Conservation (phyloP, 129 eudicot genomes). For the Lactuca sativa region DNA sequence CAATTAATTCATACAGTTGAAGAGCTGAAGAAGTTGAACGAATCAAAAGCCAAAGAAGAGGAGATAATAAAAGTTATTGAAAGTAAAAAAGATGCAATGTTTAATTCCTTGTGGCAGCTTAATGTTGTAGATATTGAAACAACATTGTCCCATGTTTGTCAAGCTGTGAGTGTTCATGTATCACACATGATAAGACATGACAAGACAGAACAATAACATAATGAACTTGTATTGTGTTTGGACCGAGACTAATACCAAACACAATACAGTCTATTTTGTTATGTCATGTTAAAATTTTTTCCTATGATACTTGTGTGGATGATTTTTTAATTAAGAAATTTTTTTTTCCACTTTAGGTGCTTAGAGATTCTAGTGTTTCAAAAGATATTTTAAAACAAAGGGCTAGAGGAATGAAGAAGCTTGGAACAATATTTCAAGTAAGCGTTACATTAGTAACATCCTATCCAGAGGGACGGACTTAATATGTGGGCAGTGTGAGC, state of each 20-base stretch:
- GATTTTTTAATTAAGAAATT: too few relatives aligned
- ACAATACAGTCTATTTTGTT: background rate
- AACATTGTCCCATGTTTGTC: conserved; percentile 77
- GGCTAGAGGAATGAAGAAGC: conserved; percentile 69
- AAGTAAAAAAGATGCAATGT: conserved; percentile 74
- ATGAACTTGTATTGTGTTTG: too few relatives aligned
- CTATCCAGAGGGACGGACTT: too few relatives aligned
- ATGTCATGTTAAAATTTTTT: too few relatives aligned
- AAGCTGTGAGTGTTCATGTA: conserved; percentile 61
- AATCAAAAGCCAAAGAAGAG: conserved; percentile 67
- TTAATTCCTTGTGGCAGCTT: conserved; percentile 84
- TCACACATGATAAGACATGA: background rate
- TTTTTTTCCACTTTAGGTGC: conserved; percentile 46
- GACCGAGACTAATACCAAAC: too few relatives aligned
- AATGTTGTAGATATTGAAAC: conserved; percentile 86
- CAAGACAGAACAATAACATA: too few relatives aligned
- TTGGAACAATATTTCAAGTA: conserved; percentile 77
- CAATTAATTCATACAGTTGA: conserved; percentile 57
- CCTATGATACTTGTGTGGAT: background rate
- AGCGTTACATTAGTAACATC: background rate
- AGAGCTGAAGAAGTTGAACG: conserved; percentile 58
- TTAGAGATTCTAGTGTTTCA: conserved; percentile 60
- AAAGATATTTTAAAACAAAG: conserved; percentile 57
- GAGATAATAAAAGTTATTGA: conserved; percentile 55
- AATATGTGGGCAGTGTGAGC: too few relatives aligned